Conservation (phyloP, 495 filamentous ascomycete genomes). For the Penicillium antarcticum region DNA sequence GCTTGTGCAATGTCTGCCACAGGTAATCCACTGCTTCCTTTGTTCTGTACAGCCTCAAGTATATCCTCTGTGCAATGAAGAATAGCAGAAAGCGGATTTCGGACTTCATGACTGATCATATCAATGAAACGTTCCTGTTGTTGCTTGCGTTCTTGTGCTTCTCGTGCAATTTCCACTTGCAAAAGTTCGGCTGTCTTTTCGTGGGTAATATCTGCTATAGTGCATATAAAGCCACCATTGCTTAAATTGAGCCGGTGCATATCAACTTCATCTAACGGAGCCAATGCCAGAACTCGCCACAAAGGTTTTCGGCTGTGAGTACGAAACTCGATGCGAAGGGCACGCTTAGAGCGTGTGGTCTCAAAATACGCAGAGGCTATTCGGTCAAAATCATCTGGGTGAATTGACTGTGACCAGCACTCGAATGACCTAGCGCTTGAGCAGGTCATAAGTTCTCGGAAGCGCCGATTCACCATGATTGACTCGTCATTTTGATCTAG, state of each 20-base stretch:
- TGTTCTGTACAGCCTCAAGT: conserved; percentile 16
- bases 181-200: conserved; percentile 44
- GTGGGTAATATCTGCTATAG: conserved; percentile 39
- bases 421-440: not conserved
- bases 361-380: conserved; percentile 10
- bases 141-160: conserved; percentile 62
- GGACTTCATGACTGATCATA: conserved; percentile 84
- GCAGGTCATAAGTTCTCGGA: conserved; percentile 7
- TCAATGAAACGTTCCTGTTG: conserved; percentile 85
- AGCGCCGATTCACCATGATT: conserved; percentile 16
- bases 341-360: not conserved
- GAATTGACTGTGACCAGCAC: conserved; percentile 10
- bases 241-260: conserved; percentile 4
- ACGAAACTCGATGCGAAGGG: conserved; percentile 22
- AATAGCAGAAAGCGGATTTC: conserved; percentile 79
- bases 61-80: conserved; percentile 83
- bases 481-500: conserved; percentile 11
- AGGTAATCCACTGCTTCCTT: not conserved
- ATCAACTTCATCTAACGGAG: conserved; percentile 8
- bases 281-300: conserved; percentile 22
- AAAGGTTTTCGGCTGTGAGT: not conserved
- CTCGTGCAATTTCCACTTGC: conserved; percentile 59
- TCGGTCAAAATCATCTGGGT: conserved; percentile 12
- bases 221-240: conserved; percentile 18
- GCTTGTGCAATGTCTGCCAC: conserved; percentile 53